Evolutionary conservation across 2,329 filamentous ascomycete species (phyloP).

Genomic region (Stachybotrys echinatus): DNA sequence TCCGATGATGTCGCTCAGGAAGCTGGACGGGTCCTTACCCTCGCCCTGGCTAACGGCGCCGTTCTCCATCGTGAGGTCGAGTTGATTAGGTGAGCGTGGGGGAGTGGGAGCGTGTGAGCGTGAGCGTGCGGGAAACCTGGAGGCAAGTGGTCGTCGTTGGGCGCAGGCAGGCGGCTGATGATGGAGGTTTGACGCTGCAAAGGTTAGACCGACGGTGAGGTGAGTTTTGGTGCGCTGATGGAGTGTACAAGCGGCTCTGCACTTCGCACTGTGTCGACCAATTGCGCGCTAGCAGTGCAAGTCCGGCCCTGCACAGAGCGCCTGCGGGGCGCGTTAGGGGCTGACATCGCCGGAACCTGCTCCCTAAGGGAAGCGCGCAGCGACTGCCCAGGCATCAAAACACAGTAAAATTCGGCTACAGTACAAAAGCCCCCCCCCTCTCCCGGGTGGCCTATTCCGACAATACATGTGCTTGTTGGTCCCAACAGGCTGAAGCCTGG

Average conservation of each 20-base stretch:
- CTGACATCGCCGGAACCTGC: constrained; percentile 2
- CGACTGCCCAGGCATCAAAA: background rate
- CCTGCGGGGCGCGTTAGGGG: constrained; percentile 11
- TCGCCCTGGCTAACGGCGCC: constrained; percentile 57
- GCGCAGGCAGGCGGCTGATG: constrained; percentile 3
- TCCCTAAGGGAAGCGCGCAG: background rate
- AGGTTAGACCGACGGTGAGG: background rate
- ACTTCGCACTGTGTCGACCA: constrained; percentile 8
- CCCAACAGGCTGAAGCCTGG: too few species aligned
- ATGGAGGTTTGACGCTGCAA: background rate
- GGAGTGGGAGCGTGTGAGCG: constrained; percentile 1
- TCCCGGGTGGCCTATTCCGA: too few species aligned
- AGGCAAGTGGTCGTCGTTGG: constrained; percentile 7
- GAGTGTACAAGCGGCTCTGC: constrained; percentile 4
- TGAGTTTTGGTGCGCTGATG: background rate
- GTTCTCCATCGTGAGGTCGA: constrained; percentile 63
- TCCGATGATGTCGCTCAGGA: constrained; percentile 90
- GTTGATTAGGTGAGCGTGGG: background rate
- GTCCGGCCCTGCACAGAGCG: background rate
- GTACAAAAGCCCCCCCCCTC: too few species aligned
- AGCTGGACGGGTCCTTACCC: constrained; percentile 88
- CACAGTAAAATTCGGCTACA: background rate
- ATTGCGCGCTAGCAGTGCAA: too few species aligned
- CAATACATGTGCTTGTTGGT: too few species aligned
- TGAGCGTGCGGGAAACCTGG: constrained; percentile 4